These are phyloP conservation scores for Oryza meyeriana DNA, from an alignment of 176 grass and related monocot genomes.

Conservation along the genomic window DNA sequence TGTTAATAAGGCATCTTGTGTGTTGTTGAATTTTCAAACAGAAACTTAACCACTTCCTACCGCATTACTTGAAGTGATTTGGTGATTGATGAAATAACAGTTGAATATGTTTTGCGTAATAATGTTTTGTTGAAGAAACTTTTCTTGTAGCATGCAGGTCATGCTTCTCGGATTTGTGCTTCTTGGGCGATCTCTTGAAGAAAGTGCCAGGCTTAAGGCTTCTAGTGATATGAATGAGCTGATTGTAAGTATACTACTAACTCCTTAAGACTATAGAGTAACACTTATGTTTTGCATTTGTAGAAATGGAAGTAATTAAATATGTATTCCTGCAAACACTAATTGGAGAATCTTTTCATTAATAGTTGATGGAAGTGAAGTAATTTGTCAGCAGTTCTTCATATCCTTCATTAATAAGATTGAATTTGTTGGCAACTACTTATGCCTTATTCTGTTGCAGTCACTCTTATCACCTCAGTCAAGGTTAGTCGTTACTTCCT, in stretches of 20 bases:
- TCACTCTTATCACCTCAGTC: slow-evolving; percentile 89
- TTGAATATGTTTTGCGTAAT: background rate
- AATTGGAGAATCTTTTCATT: background rate
- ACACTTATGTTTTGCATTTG: background rate
- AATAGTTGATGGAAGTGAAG: background rate
- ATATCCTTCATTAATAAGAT: slow-evolving; percentile 6
- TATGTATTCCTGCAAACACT: background rate
- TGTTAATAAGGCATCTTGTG: background rate
- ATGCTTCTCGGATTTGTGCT: slow-evolving; percentile 99
- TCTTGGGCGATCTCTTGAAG: slow-evolving; percentile 98
- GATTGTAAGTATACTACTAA: slow-evolving; percentile 57
- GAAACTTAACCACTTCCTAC: background rate
- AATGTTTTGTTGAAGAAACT: slow-evolving; percentile 48
- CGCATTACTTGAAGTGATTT: background rate
- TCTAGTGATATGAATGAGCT: slow-evolving; percentile 99
- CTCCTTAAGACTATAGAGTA: background rate
- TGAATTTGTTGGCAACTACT: slow-evolving; percentile 23
- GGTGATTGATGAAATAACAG: slow-evolving; percentile 1
- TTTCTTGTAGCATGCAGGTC: slow-evolving; percentile 92
- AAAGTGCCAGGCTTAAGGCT: slow-evolving; percentile 90
- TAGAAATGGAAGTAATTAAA: slow-evolving; percentile 12
- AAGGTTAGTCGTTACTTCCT: slow-evolving; percentile 68
- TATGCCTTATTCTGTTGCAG: slow-evolving; percentile 49
- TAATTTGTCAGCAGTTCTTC: background rate
- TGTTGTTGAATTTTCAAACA: background rate